Evolutionary conservation across 1,284 basidiomycete genomes (phyloP).

Genomic region (Rhodofomes roseus): DNA sequence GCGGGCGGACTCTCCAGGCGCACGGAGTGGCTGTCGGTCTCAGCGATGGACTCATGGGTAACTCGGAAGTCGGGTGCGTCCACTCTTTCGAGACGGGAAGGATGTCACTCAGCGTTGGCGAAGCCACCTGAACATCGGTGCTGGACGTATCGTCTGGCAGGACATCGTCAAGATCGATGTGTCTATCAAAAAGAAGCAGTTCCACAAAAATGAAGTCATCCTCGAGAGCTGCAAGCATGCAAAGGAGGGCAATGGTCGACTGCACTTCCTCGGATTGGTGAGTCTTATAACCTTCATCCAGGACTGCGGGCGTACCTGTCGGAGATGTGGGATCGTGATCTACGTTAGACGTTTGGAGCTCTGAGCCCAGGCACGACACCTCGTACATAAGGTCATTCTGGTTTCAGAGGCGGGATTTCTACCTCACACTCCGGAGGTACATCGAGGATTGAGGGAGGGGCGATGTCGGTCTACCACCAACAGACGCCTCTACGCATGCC

Average conservation of each 20-base stretch:
- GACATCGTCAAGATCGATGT: conserved; percentile 93
- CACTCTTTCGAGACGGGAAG: background rate
- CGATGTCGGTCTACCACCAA: too few relatives aligned
- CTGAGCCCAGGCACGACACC: background rate
- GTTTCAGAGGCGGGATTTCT: too few relatives aligned
- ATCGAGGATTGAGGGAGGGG: too few relatives aligned
- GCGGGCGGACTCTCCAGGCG: conserved; percentile 70
- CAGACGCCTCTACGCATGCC: background rate
- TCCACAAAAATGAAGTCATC: conserved; percentile 76
- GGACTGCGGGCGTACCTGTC: background rate
- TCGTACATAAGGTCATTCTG: too few relatives aligned
- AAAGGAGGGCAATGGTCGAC: conserved; percentile 74
- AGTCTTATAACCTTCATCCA: conserved; percentile 21
- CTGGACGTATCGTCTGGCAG: conserved; percentile 91
- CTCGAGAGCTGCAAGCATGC: conserved; percentile 72
- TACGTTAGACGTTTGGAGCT: too few relatives aligned
- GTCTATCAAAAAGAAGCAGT: conserved; percentile 82
- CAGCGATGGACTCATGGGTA: conserved; percentile 91
- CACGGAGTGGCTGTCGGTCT: conserved; percentile 87
- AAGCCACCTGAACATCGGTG: conserved; percentile 90
- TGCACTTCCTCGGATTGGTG: conserved; percentile 84
- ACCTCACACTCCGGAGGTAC: too few relatives aligned
- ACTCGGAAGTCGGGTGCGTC: conserved; percentile 89
- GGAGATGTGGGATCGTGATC: background rate
- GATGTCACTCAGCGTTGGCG: background rate